Base-by-base conservation (phyloP, 2,329 filamentous ascomycete genomes). In the Annulohypoxylon truncatum region DNA sequence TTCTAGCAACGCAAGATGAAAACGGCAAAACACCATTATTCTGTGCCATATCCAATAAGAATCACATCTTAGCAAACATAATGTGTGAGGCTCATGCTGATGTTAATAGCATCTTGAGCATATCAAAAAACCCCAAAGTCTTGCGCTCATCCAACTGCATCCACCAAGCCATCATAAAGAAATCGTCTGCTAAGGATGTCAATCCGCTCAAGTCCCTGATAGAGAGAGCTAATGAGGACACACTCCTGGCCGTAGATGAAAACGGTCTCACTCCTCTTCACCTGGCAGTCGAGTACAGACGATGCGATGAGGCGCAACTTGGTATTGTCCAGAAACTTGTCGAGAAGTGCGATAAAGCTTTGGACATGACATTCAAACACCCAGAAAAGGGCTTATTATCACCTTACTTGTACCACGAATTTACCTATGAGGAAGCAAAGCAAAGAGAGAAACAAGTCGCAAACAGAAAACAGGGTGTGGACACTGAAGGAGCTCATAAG, bases 11-110 rank as follows among this genome's bases (percentile, higher is more conserved):
- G 47, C 47, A 28, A 4, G 47, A 51, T 33, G 47, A 51, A 13
- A 51, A 51, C 15, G 47, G 47, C 47, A 51, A 51, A 9, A 51
- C 47, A 22, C 28, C 47, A 33, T 51, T 51, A 51, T 51, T 51
- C 13, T 51, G 47, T 9, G 47, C 47, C 7, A 22, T 51, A 51
- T 33, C 47, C 3, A 51, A 33, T 22, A 51, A 28, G 28, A 51
- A 51, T 20, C 47, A 51, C 12, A 35, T 15, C 15, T 15, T 51
- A 13, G 47, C 33, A 20, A 51, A 10, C 10, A 28, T 51, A 15
- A 53, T 53, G 50, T 53, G 50, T 9, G 20, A 53, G 3, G 50
- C 50, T 15, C 50, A 53, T 10, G 6, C 28, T 53, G 22, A 53
- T 18, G 28, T 53, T 18, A 42, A 53, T n/a, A 53, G 33, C 31